Evolutionary conservation across 352 stramenopile genomes (phyloP), one percentile per base, ranked within the genome.

Genomic region (Phytophthora fragariae): DNA sequence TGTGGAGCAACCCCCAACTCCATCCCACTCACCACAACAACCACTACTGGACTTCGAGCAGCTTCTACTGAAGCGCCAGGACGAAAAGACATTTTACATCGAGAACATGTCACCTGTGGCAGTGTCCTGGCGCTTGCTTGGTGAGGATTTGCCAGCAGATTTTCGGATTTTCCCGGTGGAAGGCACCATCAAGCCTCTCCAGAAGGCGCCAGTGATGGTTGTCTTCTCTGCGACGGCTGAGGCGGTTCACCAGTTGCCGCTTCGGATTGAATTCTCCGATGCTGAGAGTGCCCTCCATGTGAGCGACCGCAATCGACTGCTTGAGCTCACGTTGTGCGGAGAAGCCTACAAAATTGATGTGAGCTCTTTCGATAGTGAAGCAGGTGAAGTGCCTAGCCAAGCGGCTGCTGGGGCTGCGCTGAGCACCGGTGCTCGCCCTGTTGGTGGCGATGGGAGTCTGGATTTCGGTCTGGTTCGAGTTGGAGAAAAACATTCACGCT

Each of bases 381-480:
- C 63, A 2, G 60, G 57, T 57, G 60, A 65, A 56, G 66, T 29
- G 46, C 29, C 58, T 39, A 65, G 47, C 14, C 50, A 67, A 73
- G 24, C n/a, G 5, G 52, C 39, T 15, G 5, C 60, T 39, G 47
- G 29, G 50, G 2, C 24, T 65, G 33, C 35, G 57, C 17, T 29
- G 12, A 37, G 19, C 27, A 24, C 31, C 21, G 17, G 31, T 37
- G 46, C 8, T 12, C 57, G 54, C 14, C 44, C 49, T 59, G 29
- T 58, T 35, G 31, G 65, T 21, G 64, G 73, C n/a, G 84, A 95
- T 37, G 90, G 90, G 0, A 88, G 80, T 61, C 75, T 99, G 5
- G 91, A 99, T 57, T 99, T 98, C 86, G 97, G 95, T 17, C 77
- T 97, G 21, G 68, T 98, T 19, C 89, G 96, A n/a, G 96, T 99